These are phyloP conservation scores for Chlorella sp. DNA, from an alignment of 139 green algal species.

Conservation along the genomic window DNA sequence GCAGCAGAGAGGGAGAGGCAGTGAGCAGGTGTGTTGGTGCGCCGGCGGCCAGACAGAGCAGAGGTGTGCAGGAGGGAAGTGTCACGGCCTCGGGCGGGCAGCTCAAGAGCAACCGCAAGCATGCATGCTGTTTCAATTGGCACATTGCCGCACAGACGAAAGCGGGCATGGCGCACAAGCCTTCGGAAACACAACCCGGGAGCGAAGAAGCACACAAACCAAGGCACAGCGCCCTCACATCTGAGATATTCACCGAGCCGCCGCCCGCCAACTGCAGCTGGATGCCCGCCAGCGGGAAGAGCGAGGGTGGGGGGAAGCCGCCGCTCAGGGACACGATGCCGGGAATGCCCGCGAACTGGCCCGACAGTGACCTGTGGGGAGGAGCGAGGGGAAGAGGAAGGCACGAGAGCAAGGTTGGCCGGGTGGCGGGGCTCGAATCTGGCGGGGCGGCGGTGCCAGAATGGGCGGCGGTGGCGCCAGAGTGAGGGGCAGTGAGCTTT, in stretches of 20 bases:
- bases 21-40: neutral
- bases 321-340: constrained; percentile 30
- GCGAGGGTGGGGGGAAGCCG: constrained; percentile 29
- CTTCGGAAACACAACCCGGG: too few relatives aligned
- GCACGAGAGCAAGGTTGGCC: neutral
- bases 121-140: too few relatives aligned
- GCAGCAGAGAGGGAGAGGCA: neutral
- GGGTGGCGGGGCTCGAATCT: neutral
- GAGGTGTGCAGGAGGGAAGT: too few relatives aligned
- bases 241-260: neutral
- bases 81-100: too few relatives aligned
- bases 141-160: too few relatives aligned
- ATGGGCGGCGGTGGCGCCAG: too few relatives aligned
- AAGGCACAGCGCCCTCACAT: neutral
- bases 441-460: neutral
- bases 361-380: constrained; percentile 20
- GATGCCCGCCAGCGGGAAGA: constrained; percentile 32
- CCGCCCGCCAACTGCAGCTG: constrained; percentile 5
- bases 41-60: too few relatives aligned
- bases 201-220: too few relatives aligned
- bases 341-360: constrained; percentile 12
- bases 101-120: too few relatives aligned
- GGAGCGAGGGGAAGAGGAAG: neutral
- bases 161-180: too few relatives aligned
- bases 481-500: neutral